phyloP scores from a whole-genome alignment of 495 filamentous ascomycete genomes.

The Polyplosphaeria fusca region DNA sequence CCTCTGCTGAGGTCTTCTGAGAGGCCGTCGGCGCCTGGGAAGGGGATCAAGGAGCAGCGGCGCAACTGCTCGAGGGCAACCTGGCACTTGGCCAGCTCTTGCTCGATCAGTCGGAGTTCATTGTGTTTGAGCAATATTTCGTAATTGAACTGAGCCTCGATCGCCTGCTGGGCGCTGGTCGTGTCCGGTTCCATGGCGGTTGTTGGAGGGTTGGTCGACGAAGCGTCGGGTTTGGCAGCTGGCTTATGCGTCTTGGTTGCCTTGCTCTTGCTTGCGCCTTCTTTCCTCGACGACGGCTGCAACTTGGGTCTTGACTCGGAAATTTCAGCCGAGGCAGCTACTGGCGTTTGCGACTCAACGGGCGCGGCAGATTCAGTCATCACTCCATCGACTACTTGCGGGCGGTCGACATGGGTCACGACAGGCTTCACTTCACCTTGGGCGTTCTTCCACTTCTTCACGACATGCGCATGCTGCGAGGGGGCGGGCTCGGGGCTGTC shows the following conservation, averaged over 20 bases:
- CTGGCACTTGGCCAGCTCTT: slow-evolving; percentile 95
- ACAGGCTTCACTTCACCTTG: slow-evolving; percentile 30
- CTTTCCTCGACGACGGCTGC: slow-evolving; percentile 20
- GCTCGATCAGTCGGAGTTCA: slow-evolving; percentile 89
- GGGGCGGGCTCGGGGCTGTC: slow-evolving; percentile 34
- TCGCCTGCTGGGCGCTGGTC: slow-evolving; percentile 58
- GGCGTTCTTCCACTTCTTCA: slow-evolving; percentile 35
- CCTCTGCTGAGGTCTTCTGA: slow-evolving; percentile 66
- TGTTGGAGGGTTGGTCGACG: slow-evolving; percentile 18
- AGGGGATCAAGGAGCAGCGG: slow-evolving; percentile 86
- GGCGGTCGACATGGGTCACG: slow-evolving; percentile 7
- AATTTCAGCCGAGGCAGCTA: slow-evolving; percentile 8
- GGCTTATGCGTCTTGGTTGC: slow-evolving; percentile 13
- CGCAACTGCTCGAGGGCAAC: slow-evolving; percentile 92
- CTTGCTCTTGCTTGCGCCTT: slow-evolving; percentile 29
- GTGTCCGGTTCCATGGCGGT: slow-evolving; percentile 27
- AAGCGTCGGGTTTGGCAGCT: slow-evolving; percentile 15
- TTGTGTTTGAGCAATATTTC: slow-evolving; percentile 93
- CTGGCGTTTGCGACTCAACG: background rate
- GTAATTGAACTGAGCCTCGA: slow-evolving; percentile 82
- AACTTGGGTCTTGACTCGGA: slow-evolving; percentile 17
- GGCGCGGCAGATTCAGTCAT: slow-evolving; percentile 2
- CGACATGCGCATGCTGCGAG: slow-evolving; percentile 24
- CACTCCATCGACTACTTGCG: slow-evolving; percentile 24
- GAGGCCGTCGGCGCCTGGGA: slow-evolving; percentile 62